These are phyloP conservation scores for Fusarium torreyae DNA, from an alignment of 2,329 filamentous ascomycete species.

Conservation along the genomic window DNA sequence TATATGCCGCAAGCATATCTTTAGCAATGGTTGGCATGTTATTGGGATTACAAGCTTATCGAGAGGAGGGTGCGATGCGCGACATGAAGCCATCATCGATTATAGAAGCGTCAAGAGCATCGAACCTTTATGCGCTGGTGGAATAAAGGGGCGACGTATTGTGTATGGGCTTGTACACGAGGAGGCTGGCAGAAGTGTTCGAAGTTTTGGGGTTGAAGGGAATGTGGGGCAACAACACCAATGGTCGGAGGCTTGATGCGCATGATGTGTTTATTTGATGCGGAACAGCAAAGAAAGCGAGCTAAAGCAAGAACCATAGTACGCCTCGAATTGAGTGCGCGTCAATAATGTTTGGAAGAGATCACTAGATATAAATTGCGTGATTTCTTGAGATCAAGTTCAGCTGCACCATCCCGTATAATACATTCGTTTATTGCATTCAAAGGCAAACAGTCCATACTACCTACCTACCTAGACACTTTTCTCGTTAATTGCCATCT, in stretches of 20 bases:
- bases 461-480: too few species aligned
- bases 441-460: too few species aligned
- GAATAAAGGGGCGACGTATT: rapidly evolving
- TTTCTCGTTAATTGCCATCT: not conserved
- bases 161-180: not conserved
- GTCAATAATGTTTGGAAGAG: too few species aligned
- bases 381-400: too few species aligned
- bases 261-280: too few species aligned
- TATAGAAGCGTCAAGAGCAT: not conserved
- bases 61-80: constrained; percentile 3
- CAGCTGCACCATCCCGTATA: too few species aligned
- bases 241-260: too few species aligned
- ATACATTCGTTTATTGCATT: too few species aligned
- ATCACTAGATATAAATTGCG: too few species aligned
- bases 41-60: rapidly evolving
- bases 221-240: not conserved
- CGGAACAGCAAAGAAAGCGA: too few species aligned
- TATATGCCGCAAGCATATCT: not conserved
- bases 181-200: not conserved
- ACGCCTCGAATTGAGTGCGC: too few species aligned
- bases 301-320: too few species aligned
- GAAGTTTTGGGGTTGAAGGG: not conserved
- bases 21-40: rapidly evolving
- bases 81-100: constrained; percentile 25
- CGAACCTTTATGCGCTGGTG: rapidly evolving